Base-by-base conservation (phyloP, 352 stramenopile genomes). In the Globisporangium recalcitrans region DNA sequence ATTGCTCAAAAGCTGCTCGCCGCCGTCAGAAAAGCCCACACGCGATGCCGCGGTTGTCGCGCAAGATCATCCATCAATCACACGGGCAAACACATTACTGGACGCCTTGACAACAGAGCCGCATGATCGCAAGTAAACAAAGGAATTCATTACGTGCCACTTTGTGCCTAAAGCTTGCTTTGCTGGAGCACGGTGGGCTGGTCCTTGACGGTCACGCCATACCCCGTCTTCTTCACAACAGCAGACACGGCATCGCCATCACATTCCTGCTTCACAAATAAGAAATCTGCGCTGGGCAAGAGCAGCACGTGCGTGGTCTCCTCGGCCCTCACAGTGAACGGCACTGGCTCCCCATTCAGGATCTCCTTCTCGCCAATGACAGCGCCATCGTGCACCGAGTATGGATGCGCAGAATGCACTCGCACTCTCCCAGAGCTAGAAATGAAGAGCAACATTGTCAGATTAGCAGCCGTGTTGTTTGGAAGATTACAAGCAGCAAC, bases 331-430 rank as follows among this genome's bases (percentile, higher is more conserved):
- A 90, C 65, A 5, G 77, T 91, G 65, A 84, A 95, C 10, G 83
- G 75, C 16, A 92, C 77, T 11, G 85, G 85, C 58, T 95, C 85
- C 48, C 85, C 72, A 13, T 81, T 78, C 21, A 91, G 59, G 16
- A 88, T 76, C 64, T 91, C 83, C 32, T 76, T 74, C 48, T 89
- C 77, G 26, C 80, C 77, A 70, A 92, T 85, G 44, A 82, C 74
- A 19, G 71, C 60, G 13, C 83, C 82, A 10, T 82, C 74, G 3
- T 60, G 63, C 9, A 93, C 63, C 21, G 63, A 73, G 58, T 82
- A 90, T 11, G 77, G 71, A 62, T 90, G 80, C 19, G 80, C 76
- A n/a, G 83, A 81, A n/a, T 77, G 52, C 22, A 94, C 80, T 4
- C 77, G 75, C 14, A 93, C 78, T 63, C 71, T 70, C 6, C 85